Conservation (phyloP, 192 early-diverging fungal species). For the Gamsiella multidivaricata region DNA sequence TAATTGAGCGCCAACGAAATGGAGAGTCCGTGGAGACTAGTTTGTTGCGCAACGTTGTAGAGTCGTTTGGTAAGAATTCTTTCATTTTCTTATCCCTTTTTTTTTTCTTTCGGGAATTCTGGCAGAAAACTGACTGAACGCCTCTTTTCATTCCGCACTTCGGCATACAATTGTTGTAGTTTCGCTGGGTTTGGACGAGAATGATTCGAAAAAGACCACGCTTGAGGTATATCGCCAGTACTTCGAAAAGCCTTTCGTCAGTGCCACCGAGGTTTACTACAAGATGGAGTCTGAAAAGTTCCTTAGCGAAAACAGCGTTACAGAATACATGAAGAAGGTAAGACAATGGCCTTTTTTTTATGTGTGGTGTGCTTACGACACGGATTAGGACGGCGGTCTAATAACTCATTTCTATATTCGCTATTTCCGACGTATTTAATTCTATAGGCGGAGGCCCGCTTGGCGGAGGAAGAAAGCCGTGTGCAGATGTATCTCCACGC, state of each 20-base stretch:
- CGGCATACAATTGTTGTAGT: slow-evolving; percentile 67
- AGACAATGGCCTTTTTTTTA: neutral
- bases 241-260: slow-evolving; percentile 88
- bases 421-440: too few species aligned
- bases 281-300: slow-evolving; percentile 90
- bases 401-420: too few species aligned
- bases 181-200: slow-evolving; percentile 83
- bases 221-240: slow-evolving; percentile 90
- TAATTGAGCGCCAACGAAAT: slow-evolving; percentile 85
- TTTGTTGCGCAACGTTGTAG: slow-evolving; percentile 88
- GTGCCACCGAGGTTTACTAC: slow-evolving; percentile 88
- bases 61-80: slow-evolving; percentile 82
- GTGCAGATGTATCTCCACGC: slow-evolving; percentile 90
- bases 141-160: too few species aligned
- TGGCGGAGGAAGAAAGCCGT: slow-evolving; percentile 87
- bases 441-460: slow-evolving; percentile 72
- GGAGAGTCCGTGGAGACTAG: slow-evolving; percentile 91
- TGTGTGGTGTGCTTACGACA: too few species aligned
- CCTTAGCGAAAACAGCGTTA: slow-evolving; percentile 88
- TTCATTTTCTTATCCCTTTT: neutral
- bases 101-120: too few species aligned
- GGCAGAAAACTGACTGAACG: too few species aligned
- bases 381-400: too few species aligned
- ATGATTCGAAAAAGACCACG: slow-evolving; percentile 79
- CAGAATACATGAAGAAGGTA: slow-evolving; percentile 97